Percentiles rank a stretch among this genome's conserved stretches.
These are phyloP conservation scores for Ziziphus jujuba DNA, from an alignment of 306 rosid species.

Conservation along the genomic window DNA sequence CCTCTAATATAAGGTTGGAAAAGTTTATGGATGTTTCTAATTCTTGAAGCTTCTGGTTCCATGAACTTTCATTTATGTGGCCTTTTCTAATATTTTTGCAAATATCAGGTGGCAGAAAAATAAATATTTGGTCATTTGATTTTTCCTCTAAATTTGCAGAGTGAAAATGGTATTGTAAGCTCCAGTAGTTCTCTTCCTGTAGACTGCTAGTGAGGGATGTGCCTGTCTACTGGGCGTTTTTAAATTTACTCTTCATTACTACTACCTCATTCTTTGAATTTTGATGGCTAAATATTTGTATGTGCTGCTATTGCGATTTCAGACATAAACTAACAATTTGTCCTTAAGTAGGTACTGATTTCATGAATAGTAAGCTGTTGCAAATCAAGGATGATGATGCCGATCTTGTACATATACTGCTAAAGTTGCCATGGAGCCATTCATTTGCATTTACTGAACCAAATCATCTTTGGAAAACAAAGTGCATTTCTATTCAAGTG, in stretches of 20 bases:
- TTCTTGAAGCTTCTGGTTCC: neutral
- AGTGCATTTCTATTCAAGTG: slow-evolving; percentile 73
- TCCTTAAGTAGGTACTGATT: slow-evolving; percentile 48
- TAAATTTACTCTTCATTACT: slow-evolving; percentile 24
- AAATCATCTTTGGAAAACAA: slow-evolving; percentile 48
- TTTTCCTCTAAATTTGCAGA: neutral
- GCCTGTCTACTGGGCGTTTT: neutral
- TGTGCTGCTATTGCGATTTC: slow-evolving; percentile 29
- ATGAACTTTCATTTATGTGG: neutral
- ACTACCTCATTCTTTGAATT: neutral
- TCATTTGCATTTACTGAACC: slow-evolving; percentile 38
- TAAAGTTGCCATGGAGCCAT: slow-evolving; percentile 94
- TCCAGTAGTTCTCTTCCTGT: neutral
- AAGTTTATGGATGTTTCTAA: neutral
- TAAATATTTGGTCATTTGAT: neutral
- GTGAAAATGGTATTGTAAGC: neutral
- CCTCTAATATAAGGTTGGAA: neutral
- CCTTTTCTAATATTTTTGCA: neutral
- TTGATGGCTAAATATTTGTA: slow-evolving; percentile 2
- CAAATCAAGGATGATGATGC: slow-evolving; percentile 30
- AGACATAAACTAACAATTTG: slow-evolving; percentile 24
- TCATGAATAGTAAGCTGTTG: slow-evolving; percentile 38
- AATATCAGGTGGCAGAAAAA: neutral
- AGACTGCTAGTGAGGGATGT: neutral
- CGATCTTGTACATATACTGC: slow-evolving; percentile 45